Evolutionary conservation across 2,329 filamentous ascomycete genomes (phyloP), one percentile per base, ranked within the genome.

Genomic region (Nemania diffusa): DNA sequence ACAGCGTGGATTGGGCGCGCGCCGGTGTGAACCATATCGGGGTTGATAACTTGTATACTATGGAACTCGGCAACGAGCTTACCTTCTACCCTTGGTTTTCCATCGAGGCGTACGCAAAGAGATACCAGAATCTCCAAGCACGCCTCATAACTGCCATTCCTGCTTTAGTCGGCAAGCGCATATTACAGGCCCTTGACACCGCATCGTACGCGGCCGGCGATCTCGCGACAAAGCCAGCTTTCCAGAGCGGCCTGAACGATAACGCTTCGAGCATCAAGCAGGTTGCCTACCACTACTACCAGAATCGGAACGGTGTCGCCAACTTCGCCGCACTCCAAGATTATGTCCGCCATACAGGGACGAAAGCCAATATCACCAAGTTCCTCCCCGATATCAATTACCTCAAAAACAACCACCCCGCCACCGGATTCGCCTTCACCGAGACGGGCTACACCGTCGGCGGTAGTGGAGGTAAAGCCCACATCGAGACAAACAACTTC

Each of bases 221-320:
- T 11, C 63, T 70, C 22, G 55, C 57, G 5, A 56, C 68, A 9
- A 51, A 62, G 29, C 51, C 51, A 22, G 57, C 66, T 32, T 70
- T 70, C 42, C 42, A 69, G 20, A 37, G 37, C 20, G 68, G 68
- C 17, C 51, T 70, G 11, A 50, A 67, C 34, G 46, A 53, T 17
- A 56, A 62, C 29, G 61, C 66, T 17, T n/a, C 61, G 24, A 70
- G 66, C 48, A 71, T 71, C 56, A 64, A 67, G 50, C 69, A 69
- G 58, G 63, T 68, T 11, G 63, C 50, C 15, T 71, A 66, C 62
- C 69, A 69, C 63, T 69, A 71, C 34, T 69, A 71, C 37, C 65
- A 71, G 60, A 64, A 64, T 15, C 63, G 60, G 20, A 48, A 67
- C 17, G 57, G 61, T 1, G 40, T 61, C 11, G 44, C 65, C 27